phyloP scores from a whole-genome alignment of 305 asterid species.

The Euphrasia arctica region DNA sequence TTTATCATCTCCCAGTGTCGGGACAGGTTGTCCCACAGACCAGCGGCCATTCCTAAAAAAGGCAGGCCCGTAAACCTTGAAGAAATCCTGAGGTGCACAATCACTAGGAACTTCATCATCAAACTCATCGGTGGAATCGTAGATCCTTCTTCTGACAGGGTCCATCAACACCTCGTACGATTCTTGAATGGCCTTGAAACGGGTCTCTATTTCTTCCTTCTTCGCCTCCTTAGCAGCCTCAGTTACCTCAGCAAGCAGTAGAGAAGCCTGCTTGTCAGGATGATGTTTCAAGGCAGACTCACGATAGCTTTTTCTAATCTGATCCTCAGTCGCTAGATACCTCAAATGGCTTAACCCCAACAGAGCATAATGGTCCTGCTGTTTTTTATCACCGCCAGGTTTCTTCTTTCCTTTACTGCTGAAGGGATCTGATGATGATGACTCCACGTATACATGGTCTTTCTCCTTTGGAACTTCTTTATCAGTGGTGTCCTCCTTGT shows the following conservation, averaged over 20 bases:
- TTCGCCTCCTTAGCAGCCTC: constrained; percentile 86
- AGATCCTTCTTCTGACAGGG: constrained; percentile 87
- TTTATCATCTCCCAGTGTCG: constrained; percentile 73
- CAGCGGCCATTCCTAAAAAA: constrained; percentile 97
- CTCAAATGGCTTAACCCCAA: constrained; percentile 91
- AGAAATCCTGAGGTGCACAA: constrained; percentile 90
- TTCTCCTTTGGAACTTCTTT: constrained; percentile 47
- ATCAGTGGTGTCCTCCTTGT: constrained; percentile 36
- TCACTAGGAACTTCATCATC: constrained; percentile 91
- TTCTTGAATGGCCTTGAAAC: constrained; percentile 89
- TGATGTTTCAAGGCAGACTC: constrained; percentile 90
- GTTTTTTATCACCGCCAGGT: constrained; percentile 56
- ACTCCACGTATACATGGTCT: constrained; percentile 47
- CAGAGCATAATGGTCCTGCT: constrained; percentile 94
- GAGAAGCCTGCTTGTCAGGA: constrained; percentile 92
- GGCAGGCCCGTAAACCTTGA: constrained; percentile 93
- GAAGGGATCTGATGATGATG: constrained; percentile 73
- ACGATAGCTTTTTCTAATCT: constrained; percentile 76
- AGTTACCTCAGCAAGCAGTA: constrained; percentile 75
- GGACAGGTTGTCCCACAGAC: constrained; percentile 77
- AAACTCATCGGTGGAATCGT: constrained; percentile 97
- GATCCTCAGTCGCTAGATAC: constrained; percentile 98
- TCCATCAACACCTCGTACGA: constrained; percentile 86
- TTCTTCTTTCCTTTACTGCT: constrained; percentile 83
- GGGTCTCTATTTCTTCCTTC: constrained; percentile 90